Conservation (phyloP, 164 flowering plant genomes). For the Vitis rotundifolia region DNA sequence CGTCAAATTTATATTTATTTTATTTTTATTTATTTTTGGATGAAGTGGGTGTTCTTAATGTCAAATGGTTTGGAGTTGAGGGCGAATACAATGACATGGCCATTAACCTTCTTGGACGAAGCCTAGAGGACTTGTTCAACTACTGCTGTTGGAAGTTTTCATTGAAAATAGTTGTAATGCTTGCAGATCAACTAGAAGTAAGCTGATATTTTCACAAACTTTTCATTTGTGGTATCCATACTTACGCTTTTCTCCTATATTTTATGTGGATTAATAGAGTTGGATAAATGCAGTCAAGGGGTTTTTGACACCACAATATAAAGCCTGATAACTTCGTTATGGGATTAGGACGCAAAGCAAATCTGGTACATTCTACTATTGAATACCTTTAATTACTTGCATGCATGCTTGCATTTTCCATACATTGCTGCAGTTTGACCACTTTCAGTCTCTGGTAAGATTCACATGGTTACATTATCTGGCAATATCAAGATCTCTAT, state of each 20-base stretch:
- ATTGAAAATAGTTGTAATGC: conserved; percentile 70
- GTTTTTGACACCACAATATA: conserved; percentile 76
- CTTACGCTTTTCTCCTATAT: background rate
- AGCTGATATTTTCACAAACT: background rate
- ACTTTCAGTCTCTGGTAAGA: too few species aligned
- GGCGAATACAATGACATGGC: conserved; percentile 66
- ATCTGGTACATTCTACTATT: conserved; percentile 43
- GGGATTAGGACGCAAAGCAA: conserved; percentile 76
- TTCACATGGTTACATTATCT: too few species aligned
- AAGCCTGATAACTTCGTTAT: conserved; percentile 78
- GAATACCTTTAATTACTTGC: background rate
- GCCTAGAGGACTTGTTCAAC: conserved; percentile 67
- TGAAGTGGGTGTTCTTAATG: too few species aligned
- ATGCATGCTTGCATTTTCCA: background rate
- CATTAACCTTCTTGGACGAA: conserved; percentile 74
- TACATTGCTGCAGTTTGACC: background rate
- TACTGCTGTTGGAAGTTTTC: conserved; percentile 61
- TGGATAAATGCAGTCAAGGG: conserved; percentile 73
- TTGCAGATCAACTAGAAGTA: conserved; percentile 68
- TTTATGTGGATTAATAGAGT: conserved; percentile 54
- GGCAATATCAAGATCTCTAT: too few species aligned
- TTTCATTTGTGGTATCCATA: background rate
- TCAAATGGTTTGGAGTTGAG: conserved; percentile 73
- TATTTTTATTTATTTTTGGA: too few species aligned
- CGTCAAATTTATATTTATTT: too few species aligned